Evolutionary conservation across 768 basidiomycete species (phyloP), one percentile per base, ranked within the genome.

Genomic region (Tulasnella sp.): DNA sequence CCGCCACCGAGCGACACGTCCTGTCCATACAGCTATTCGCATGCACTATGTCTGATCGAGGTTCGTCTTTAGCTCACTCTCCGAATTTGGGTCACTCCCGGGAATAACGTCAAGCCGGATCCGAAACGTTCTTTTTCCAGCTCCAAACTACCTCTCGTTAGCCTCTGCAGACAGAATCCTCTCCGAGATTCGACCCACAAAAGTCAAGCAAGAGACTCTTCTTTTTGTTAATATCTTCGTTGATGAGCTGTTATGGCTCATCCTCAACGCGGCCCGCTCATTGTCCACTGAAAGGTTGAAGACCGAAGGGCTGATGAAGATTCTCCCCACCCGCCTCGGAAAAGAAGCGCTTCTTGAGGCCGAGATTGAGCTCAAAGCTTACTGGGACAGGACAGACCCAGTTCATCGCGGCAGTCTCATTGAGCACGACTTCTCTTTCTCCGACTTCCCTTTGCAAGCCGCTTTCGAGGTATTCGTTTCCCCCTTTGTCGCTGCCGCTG

Each of bases 91-190:
- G n/a, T n/a, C n/a, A n/a, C n/a, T n/a, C n/a, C n/a, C n/a, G n/a
- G n/a, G n/a, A n/a, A n/a, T n/a, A n/a, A n/a, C n/a, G n/a, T 99
- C 94, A 1, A 88, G 82, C 71, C 97, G 94, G 5, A 93, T 91
- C 19, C 84, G 79, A 37, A 99, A 81, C n/a, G n/a, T n/a, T n/a
- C 9, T 27, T 27, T 25, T 54, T 54, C 37, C 37, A 77, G 78
- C 80, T 53, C 85, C 87, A 2, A 75, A 72, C 51, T 97, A 89
- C 70, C 80, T 96, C 61, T 89, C 86, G 25, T 69, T 81, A 12
- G 79, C 81, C 62, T 90, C 88, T 32, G 89, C 91, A 42, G 89
- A 94, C 70, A 81, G 89, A 61, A 84, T 96, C 65, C 81, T 97
- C 52, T 90, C 87, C 59, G 92, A 97, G 64, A 80, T 93, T 55